Evolutionary conservation across 129 eudicot species (phyloP).

Genomic region (Flaveria linearis): DNA sequence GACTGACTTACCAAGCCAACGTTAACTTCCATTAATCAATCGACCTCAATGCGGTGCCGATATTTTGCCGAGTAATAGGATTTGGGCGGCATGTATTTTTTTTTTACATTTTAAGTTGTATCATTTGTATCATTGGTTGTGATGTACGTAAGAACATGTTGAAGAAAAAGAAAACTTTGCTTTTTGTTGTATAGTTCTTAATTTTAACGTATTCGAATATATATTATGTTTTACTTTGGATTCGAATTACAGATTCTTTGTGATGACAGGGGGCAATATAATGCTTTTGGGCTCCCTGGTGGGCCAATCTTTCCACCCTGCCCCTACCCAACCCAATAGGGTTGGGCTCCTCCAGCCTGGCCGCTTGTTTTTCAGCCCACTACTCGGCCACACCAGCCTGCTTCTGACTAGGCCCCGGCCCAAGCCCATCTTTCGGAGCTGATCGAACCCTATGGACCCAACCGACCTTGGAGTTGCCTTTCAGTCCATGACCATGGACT

Average conservation of each 20-base stretch:
- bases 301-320: too few species aligned
- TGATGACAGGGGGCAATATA: too few species aligned
- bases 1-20: conserved; percentile 62
- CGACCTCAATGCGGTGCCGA: not conserved
- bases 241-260: not conserved
- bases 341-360: too few species aligned
- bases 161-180: conserved; percentile 4
- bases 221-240: not conserved
- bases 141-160: conserved; percentile 3
- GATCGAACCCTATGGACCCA: too few species aligned
- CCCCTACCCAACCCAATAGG: too few species aligned
- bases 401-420: too few species aligned
- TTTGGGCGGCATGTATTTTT: conserved; percentile 24
- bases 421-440: too few species aligned
- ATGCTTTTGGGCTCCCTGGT: too few species aligned
- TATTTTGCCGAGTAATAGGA: conserved; percentile 10
- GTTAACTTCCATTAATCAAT: conserved; percentile 56
- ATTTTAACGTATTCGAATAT: not conserved
- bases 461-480: too few species aligned
- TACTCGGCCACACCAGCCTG: too few species aligned
- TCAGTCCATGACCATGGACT: too few species aligned
- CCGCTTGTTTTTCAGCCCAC: too few species aligned
- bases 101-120: conserved; percentile 4
- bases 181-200: conserved; percentile 16
- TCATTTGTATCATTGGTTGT: conserved; percentile 19